Base-by-base conservation (phyloP, 441 rosid species). In the Erodium moschatum region DNA sequence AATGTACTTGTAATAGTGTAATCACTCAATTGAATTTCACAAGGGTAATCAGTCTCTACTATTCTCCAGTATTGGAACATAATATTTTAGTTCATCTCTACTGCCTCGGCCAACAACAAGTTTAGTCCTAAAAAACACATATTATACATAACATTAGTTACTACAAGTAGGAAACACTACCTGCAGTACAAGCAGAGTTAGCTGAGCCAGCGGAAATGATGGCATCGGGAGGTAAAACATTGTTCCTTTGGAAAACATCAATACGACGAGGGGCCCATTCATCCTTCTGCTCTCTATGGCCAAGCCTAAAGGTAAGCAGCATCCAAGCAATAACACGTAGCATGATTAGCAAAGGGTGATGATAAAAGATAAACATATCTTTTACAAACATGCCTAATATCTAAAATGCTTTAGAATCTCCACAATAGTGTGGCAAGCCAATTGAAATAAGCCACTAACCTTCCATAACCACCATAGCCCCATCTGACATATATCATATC, bases 381-480 rank as follows among this genome's bases (percentile, higher is more conserved):
- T 65, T 35, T 62, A 56, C 2, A 66, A 60, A 66, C 52, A n/a
- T 20, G 54, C 67, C 67, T 56, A n/a, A 38, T 5, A 13, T 19
- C 64, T 24, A 15, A 60, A 63, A 68, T 29, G 2, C 44, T 64
- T 65, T 24, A n/a, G 54, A 48, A 65, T 69, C 31, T 56, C 24
- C 29, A 24, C 35, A 65, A 60, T 5, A 24, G 31, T n/a, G 40
- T 33, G 65, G 33, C 60, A 70, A 69, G 12, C 64, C 66, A 11
- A 5, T 21, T 8, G 18, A 64, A 21, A 67, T 71, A 40, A 20
- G 60, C 24, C 64, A 81, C 91, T 66, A 75, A 93, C 97, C 98
- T 93, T 81, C 99, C 97, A 87, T 91, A 90, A 70, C 98, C 99
- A 72, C 99, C 99, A 70, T 73, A 91, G 67, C 97, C 99, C 97